These are phyloP conservation scores for Agaricus subrufescens DNA, from an alignment of 768 basidiomycete species.

Conservation along the genomic window DNA sequence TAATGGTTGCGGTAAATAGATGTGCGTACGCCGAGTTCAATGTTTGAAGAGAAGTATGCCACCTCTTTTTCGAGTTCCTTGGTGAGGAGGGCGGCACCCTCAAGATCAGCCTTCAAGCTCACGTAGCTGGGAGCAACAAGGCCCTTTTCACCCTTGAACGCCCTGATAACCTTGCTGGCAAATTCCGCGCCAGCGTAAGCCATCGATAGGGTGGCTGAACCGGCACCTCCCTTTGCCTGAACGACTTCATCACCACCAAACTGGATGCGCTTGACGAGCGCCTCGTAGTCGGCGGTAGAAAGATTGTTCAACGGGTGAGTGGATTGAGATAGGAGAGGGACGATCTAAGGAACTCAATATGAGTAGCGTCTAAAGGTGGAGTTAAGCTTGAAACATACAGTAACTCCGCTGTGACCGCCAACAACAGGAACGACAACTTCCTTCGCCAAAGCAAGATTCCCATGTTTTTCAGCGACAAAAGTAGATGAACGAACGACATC, in stretches of 20 bases:
- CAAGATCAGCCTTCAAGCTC: slow-evolving; percentile 65
- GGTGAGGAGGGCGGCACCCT: slow-evolving; percentile 68
- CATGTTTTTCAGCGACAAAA: slow-evolving; percentile 80
- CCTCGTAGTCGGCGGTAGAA: slow-evolving; percentile 42
- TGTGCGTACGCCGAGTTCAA: slow-evolving; percentile 79
- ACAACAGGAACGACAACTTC: slow-evolving; percentile 82
- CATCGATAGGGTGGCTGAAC: slow-evolving; percentile 97
- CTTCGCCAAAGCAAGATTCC: slow-evolving; percentile 55
- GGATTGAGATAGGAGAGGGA: slow-evolving; percentile 90
- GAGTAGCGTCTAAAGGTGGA: background rate
- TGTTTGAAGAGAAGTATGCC: slow-evolving; percentile 84
- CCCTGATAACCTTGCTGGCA: slow-evolving; percentile 75
- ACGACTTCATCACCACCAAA: slow-evolving; percentile 98
- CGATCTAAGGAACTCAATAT: slow-evolving; percentile 48
- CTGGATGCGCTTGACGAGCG: slow-evolving; percentile 81
- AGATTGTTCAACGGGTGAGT: slow-evolving; percentile 67
- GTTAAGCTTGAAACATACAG: slow-evolving; percentile 40
- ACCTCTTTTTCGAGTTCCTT: slow-evolving; percentile 73
- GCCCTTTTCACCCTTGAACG: slow-evolving; percentile 83
- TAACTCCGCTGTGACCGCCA: slow-evolving; percentile 92
- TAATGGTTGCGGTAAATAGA: slow-evolving; percentile 1
- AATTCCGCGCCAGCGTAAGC: slow-evolving; percentile 94
- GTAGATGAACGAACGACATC: slow-evolving; percentile 98
- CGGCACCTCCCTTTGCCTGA: slow-evolving; percentile 92
- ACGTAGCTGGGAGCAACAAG: slow-evolving; percentile 85